phyloP scores from a whole-genome alignment of 108 stramenopile species.

The Skeletonema menzelii region DNA sequence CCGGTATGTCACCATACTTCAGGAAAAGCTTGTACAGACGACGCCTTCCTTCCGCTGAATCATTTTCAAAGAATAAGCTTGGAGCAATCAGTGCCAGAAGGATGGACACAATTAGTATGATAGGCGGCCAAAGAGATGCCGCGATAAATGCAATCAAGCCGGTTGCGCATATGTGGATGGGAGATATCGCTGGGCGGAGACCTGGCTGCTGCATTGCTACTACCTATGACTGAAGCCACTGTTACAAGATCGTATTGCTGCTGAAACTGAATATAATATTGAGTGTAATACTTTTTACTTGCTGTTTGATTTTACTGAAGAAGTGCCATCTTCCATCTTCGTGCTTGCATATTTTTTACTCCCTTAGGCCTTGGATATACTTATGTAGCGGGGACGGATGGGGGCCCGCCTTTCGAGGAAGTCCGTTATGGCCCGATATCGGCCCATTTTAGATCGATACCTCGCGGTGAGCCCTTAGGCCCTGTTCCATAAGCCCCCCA shows the following conservation, averaged over 20 bases:
- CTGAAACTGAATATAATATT: too few relatives aligned
- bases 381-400: too few relatives aligned
- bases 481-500: too few relatives aligned
- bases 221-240: background rate
- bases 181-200: background rate
- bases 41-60: constrained; percentile 14
- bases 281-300: too few relatives aligned
- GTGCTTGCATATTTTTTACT: too few relatives aligned
- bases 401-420: too few relatives aligned
- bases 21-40: constrained; percentile 40
- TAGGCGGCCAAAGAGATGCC: constrained; percentile 17
- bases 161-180: background rate
- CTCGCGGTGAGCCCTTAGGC: too few relatives aligned
- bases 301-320: too few relatives aligned
- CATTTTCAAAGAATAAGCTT: constrained; percentile 11
- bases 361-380: too few relatives aligned
- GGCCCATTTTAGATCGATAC: too few relatives aligned
- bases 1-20: constrained; percentile 43
- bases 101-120: constrained; percentile 6
- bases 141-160: background rate
- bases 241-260: background rate
- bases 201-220: background rate
- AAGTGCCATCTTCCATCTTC: too few relatives aligned
- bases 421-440: too few relatives aligned
- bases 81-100: constrained; percentile 10